Conservation (phyloP, 2,329 filamentous ascomycete genomes). For the Fusarium armeniacum region DNA sequence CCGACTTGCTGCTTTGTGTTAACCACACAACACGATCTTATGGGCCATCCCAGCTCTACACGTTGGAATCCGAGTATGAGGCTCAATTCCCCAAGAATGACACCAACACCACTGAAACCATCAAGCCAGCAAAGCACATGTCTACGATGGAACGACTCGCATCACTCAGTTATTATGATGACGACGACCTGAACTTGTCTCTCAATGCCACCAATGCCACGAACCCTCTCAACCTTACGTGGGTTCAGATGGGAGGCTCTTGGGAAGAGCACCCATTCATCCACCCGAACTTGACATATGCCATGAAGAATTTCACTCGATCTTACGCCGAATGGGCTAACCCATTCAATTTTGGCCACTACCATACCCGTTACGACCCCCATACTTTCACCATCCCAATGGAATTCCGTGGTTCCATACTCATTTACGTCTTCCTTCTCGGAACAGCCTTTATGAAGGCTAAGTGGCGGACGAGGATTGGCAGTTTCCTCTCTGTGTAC, state of each 20-base stretch:
- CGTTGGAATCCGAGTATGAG: constrained; percentile 38
- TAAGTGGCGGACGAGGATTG: constrained; percentile 53
- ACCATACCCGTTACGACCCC: constrained; percentile 58
- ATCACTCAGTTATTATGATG: constrained; percentile 13
- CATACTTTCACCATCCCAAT: constrained; percentile 60
- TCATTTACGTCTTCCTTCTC: constrained; percentile 58
- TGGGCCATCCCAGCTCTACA: constrained; percentile 52
- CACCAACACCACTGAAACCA: constrained; percentile 31
- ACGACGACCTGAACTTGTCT: constrained; percentile 16
- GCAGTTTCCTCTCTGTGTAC: constrained; percentile 52
- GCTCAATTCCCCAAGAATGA: constrained; percentile 34
- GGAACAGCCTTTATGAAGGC: constrained; percentile 56
- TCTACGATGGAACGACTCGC: constrained; percentile 14
- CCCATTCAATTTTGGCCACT: constrained; percentile 58
- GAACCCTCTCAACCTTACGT: constrained; percentile 51
- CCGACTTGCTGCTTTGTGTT: constrained; percentile 52
- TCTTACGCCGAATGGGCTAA: constrained; percentile 59
- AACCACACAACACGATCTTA: constrained; percentile 51
- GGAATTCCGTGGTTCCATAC: constrained; percentile 59
- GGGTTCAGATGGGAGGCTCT: constrained; percentile 57
- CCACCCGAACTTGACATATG: constrained; percentile 56
- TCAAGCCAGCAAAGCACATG: constrained; percentile 6
- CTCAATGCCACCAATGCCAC: constrained; percentile 48
- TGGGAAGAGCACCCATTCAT: constrained; percentile 60
- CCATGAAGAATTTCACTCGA: constrained; percentile 56